Base-by-base conservation (phyloP, 352 stramenopile species). In the Chrysophaeum taylorii region DNA sequence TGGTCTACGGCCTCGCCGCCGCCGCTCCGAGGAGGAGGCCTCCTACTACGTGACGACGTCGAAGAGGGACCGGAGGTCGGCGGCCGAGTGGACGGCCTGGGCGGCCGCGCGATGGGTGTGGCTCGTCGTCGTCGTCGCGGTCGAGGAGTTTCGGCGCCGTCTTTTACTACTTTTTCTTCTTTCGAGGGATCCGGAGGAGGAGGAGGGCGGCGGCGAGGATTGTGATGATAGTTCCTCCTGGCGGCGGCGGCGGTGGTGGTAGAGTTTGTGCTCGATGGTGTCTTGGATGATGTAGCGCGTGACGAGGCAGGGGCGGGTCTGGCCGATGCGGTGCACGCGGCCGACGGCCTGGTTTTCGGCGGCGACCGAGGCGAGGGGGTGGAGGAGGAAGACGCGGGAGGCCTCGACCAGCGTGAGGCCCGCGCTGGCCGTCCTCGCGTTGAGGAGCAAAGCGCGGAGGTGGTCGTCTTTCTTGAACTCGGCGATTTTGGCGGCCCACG, bases 321-420 rank as follows among this genome's bases (percentile, higher is more conserved):
- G 90, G 0, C 90, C 90, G 68, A 96, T 89, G 16, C 89, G 86
- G 77, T 95, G 88, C 29, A 94, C 85, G 50, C 89, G 84, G 72
- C 89, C 92, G 53, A 95, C 91, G 36, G 86, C 87, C 70, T 91
- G 86, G 25, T 7, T 18, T n/a, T 68, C 41, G 31, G 38, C 41
- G n/a, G 62, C 38, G 12, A 2, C 5, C 1, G 31, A 63, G 14
- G 43, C 2, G 14, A 94, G 74, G 7, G 89, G 89, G 68, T 96
- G 88, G n/a, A 96, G 72, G 36, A 96, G 85, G 64, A 95, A 79
- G 1, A 94, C 83, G 66, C 96, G 87, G 0, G 83, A 93, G n/a
- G 89, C 89, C 53, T 96, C 87, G 7, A 93, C 79, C 0, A 96
- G 76, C 67, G 92, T 96, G n/a, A 96, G 78, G 12, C 90, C 90